Evolutionary conservation across 441 rosid genomes (phyloP).

Genomic region (Eugenia klotzschiana): DNA sequence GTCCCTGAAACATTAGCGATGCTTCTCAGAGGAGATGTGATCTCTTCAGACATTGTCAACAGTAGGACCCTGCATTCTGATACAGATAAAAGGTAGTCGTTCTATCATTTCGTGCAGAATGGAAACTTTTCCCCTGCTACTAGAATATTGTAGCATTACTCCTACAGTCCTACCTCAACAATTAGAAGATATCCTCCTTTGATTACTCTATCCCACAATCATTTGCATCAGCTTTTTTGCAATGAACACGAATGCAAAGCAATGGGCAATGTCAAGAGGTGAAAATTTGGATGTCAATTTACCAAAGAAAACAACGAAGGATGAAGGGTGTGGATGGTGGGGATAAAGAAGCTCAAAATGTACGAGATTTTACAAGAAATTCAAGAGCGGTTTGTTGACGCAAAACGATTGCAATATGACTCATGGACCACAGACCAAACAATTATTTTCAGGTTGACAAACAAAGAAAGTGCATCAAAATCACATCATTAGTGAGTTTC

Average conservation of each 20-base stretch:
- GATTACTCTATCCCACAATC: background rate
- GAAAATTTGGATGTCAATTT: background rate
- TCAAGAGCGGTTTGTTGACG: background rate
- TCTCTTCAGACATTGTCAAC: conserved; percentile 31
- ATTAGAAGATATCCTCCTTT: background rate
- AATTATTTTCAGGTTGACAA: background rate
- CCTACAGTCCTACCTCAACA: background rate
- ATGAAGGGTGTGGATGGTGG: background rate
- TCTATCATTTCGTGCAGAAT: background rate
- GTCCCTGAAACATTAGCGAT: conserved; percentile 33
- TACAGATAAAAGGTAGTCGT: background rate
- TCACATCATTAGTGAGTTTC: background rate
- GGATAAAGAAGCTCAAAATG: background rate
- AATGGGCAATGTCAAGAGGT: background rate
- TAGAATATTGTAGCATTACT: background rate
- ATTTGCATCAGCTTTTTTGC: background rate
- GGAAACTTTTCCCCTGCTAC: background rate
- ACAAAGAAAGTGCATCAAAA: background rate
- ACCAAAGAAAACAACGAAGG: background rate
- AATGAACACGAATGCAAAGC: background rate
- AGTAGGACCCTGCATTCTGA: conserved; percentile 43
- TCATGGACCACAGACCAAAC: background rate
- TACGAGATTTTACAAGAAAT: background rate
- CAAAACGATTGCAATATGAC: background rate
- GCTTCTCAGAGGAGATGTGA: conserved; percentile 18